phyloP scores from a whole-genome alignment of 768 basidiomycete species.

The Psilocybe cubensis region DNA sequence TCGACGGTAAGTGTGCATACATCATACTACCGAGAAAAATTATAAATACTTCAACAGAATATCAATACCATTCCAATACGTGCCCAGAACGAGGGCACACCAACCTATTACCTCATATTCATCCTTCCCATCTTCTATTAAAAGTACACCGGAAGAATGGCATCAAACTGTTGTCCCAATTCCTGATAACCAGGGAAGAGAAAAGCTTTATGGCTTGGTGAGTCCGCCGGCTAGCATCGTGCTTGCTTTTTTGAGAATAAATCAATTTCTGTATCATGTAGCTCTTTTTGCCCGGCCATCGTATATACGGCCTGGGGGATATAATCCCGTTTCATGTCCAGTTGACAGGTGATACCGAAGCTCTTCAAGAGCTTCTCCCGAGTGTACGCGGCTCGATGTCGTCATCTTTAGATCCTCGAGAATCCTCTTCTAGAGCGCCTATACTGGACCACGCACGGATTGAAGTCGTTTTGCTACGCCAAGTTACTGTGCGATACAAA shows the following conservation, averaged over 20 bases:
- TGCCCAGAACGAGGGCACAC: constrained; percentile 55
- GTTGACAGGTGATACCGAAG: constrained; percentile 46
- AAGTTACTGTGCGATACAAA: constrained; percentile 40
- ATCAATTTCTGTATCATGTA: constrained; percentile 56
- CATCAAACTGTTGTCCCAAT: constrained; percentile 48
- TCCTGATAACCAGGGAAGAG: constrained; percentile 25
- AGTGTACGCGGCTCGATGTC: constrained; percentile 16
- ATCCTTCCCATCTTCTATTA: constrained; percentile 60
- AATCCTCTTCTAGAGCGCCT: constrained; percentile 13
- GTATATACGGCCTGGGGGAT: constrained; percentile 56
- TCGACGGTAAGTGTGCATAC: constrained; percentile 41
- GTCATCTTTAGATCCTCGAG: constrained; percentile 22
- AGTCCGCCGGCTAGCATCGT: too few relatives aligned
- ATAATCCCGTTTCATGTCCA: constrained; percentile 70
- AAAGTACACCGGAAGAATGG: constrained; percentile 71
- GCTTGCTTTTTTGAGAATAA: too few relatives aligned
- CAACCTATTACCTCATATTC: constrained; percentile 52
- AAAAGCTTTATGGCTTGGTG: neutral
- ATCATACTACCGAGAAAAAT: neutral
- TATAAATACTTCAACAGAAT: constrained; percentile 36
- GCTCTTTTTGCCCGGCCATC: constrained; percentile 65
- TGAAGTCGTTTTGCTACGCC: constrained; percentile 59
- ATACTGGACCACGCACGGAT: constrained; percentile 29
- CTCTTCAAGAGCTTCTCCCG: neutral
- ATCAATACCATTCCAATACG: constrained; percentile 51